A percentile compares a stretch with the other conserved stretches of the same genome.
Conservation (phyloP, 352 stramenopile species). For the Thalassiosira hispida region DNA sequence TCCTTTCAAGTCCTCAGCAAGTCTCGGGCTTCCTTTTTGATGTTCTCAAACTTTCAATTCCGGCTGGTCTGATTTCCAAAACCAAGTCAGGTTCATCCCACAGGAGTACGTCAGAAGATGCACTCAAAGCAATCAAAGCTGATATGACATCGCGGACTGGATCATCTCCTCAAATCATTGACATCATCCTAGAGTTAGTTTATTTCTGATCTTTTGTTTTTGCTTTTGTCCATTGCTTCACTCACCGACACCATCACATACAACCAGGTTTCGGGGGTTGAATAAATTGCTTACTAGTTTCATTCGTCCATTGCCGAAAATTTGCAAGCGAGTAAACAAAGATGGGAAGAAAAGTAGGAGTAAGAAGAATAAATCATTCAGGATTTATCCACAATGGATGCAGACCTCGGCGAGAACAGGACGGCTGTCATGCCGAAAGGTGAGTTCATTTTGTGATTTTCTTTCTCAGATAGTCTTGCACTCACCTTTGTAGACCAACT, state of each 20-base stretch:
- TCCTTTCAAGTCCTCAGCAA: slow-evolving; percentile 61
- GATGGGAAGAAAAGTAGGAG: slow-evolving; percentile 7
- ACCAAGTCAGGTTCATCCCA: slow-evolving; percentile 46
- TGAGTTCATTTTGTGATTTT: slow-evolving; percentile 10
- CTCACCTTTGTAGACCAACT: too few relatives aligned
- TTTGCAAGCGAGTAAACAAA: slow-evolving; percentile 33
- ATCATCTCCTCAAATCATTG: slow-evolving; percentile 43
- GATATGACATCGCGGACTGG: slow-evolving; percentile 20
- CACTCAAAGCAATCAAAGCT: slow-evolving; percentile 49
- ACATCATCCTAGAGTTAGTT: slow-evolving; percentile 60
- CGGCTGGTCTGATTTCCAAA: slow-evolving; percentile 38
- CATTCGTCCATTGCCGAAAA: slow-evolving; percentile 40
- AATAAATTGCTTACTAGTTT: slow-evolving; percentile 65
- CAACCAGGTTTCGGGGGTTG: slow-evolving; percentile 56
- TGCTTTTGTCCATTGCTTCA: too few relatives aligned
- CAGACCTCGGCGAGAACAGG: slow-evolving; percentile 55
- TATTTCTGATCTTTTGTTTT: too few relatives aligned
- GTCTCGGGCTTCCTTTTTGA: slow-evolving; percentile 62
- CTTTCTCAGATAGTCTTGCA: slow-evolving; percentile 3
- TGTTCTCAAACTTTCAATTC: slow-evolving; percentile 42
- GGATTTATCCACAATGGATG: slow-evolving; percentile 66
- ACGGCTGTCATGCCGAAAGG: slow-evolving; percentile 58
- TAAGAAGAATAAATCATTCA: slow-evolving; percentile 16
- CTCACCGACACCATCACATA: too few relatives aligned
- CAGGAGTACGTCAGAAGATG: slow-evolving; percentile 56